Conservation (phyloP, 192 early-diverging fungal genomes). For the Glomus cerebriforme region DNA sequence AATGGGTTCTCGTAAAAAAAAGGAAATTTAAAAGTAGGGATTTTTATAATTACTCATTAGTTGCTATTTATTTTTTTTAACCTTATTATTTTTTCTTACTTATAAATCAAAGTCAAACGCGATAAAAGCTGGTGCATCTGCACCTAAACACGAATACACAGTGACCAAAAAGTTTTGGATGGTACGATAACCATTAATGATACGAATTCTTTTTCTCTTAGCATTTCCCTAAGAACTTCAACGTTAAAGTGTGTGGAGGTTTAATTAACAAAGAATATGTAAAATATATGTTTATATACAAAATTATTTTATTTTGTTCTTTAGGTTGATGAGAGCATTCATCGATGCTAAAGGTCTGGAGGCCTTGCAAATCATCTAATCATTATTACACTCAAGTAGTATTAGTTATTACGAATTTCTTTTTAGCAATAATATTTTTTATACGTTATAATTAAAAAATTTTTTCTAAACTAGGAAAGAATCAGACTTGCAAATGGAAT, state of each 20-base stretch:
- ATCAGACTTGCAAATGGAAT: conserved; percentile 75
- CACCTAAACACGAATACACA: conserved; percentile 56
- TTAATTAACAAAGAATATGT: neutral
- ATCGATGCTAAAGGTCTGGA: conserved; percentile 73
- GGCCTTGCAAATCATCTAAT: conserved; percentile 64
- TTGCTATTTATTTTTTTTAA: neutral
- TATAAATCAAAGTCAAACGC: conserved; percentile 7
- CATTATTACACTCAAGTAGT: conserved; percentile 57
- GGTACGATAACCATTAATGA: conserved; percentile 54
- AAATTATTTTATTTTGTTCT: neutral
- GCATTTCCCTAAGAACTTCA: conserved; percentile 56
- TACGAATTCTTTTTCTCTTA: conserved; percentile 49
- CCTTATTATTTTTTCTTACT: neutral
- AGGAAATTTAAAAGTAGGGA: conserved; percentile 44
- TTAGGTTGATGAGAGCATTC: conserved; percentile 75
- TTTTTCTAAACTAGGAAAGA: conserved; percentile 53
- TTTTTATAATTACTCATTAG: too few relatives aligned
- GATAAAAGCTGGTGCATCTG: conserved; percentile 35
- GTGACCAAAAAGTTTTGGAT: conserved; percentile 51
- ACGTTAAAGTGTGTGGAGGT: conserved; percentile 48
- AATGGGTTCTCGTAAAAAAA: conserved; percentile 61
- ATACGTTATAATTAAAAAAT: neutral
- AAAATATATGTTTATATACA: neutral
- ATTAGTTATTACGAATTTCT: neutral
- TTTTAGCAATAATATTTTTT: neutral